These are phyloP conservation scores for Phytophthora pistaciae DNA, from an alignment of 352 stramenopile species.

Conservation along the genomic window DNA sequence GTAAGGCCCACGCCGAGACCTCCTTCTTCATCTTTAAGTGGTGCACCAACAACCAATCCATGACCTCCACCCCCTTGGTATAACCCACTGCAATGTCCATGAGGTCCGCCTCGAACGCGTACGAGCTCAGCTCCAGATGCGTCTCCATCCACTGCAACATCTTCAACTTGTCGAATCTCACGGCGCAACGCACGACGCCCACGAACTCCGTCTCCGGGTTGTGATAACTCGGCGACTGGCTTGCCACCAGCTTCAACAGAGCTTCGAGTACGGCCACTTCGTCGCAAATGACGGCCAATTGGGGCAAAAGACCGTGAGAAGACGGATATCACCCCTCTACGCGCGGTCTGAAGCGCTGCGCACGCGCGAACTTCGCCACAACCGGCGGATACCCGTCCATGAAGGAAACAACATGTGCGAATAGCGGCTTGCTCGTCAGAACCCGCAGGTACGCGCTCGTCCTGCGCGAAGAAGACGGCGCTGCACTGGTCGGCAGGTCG, in stretches of 20 bases:
- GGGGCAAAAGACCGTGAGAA: slow-evolving; percentile 26
- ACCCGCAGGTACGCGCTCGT: slow-evolving; percentile 21
- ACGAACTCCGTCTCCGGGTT: slow-evolving; percentile 36
- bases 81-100: slow-evolving; percentile 43
- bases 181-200: slow-evolving; percentile 35
- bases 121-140: slow-evolving; percentile 21
- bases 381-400: slow-evolving; percentile 42
- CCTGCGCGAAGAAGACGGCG: no score
- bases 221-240: slow-evolving; percentile 15
- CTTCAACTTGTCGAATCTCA: slow-evolving; percentile 36
- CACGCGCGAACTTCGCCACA: slow-evolving; percentile 28
- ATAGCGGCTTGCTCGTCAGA: slow-evolving; percentile 31
- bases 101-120: slow-evolving; percentile 37
- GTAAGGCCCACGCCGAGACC: slow-evolving; percentile 36
- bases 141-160: slow-evolving; percentile 35
- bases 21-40: slow-evolving; percentile 7
- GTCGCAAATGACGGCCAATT: slow-evolving; percentile 42
- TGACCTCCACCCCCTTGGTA: slow-evolving; percentile 24
- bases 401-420: slow-evolving; percentile 32
- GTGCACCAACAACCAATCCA: slow-evolving; percentile 38
- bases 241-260: slow-evolving; percentile 17
- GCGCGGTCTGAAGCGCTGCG: slow-evolving; percentile 27
- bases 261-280: slow-evolving; percentile 26
- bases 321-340: slow-evolving; percentile 39
- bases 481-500: no score